Base-by-base conservation (phyloP, 768 basidiomycete genomes). In the Lanmaoa rubissima region DNA sequence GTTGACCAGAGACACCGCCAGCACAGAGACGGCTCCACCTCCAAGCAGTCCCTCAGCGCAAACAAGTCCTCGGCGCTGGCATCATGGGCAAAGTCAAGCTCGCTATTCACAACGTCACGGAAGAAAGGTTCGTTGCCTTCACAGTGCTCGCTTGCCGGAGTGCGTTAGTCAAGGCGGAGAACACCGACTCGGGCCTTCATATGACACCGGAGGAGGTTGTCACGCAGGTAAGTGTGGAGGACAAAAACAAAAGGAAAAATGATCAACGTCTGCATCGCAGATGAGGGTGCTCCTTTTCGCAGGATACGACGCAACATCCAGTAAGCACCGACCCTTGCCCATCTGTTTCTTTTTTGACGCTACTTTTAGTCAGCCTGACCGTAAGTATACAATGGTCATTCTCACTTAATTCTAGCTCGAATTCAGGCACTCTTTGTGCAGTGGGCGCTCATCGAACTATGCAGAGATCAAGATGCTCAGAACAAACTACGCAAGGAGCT, bases 391-490 rank as follows among this genome's bases (percentile, higher is more conserved):
- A 31, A 17, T 12, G 5, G 14, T 7, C 14, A 24, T 50, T 36
- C 24, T 14, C 10, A 12, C 24, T 38, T n/a, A n/a, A n/a, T 31
- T 32, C 26, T 34, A n/a, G 16, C 9, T 26, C 6, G 31, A 41
- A 32, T 26, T 46, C 12, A 24, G 16, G 16, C n/a, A 16, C 12
- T n/a, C 7, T 28, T 19, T 1, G 41, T 48, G 13, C 21, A 65
- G 60, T 86, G 83, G 82, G 80, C 81, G 2, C 72, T 85, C 0
- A 78, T 85, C 31, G 82, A 86, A 63, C 74, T 86, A 0, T 74
- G 73, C 14, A 74, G 69, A 46, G 58, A 80, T 48, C 75, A 69
- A 3, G 74, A 78, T 19, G 71, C 69, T 24, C 84, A 86, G 65
- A 59, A 71, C 16, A 76, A 73, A 44, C 66, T 86, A 4, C 78